Conservation (phyloP, 768 basidiomycete genomes). For the Nidularia sp. region DNA sequence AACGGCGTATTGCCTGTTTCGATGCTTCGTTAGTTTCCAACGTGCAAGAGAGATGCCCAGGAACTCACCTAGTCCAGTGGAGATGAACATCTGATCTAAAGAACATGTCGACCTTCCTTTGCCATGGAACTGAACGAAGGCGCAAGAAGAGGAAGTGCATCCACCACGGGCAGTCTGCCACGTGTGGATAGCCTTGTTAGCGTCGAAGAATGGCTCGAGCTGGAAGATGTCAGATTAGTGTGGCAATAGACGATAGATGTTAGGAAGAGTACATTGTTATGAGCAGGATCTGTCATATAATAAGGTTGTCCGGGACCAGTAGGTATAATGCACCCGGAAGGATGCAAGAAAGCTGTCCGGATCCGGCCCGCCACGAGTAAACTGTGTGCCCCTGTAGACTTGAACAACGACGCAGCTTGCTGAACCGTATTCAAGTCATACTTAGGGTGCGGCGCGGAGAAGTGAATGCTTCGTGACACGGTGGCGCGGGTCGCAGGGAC, state of each 20-base stretch:
- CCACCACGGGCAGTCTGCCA: slow-evolving; percentile 36
- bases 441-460: slow-evolving; percentile 42
- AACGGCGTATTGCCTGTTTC: slow-evolving; percentile 11
- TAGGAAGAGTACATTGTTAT: slow-evolving; percentile 30
- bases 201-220: slow-evolving; percentile 42
- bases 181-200: slow-evolving; percentile 26
- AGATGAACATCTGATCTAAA: slow-evolving; percentile 37
- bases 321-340: slow-evolving; percentile 26
- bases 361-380: slow-evolving; percentile 37
- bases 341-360: slow-evolving; percentile 24
- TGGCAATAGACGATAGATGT: no score
- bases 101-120: slow-evolving; percentile 34
- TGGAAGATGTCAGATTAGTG: slow-evolving; percentile 8
- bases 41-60: neutral
- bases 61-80: slow-evolving; percentile 37
- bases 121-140: slow-evolving; percentile 45
- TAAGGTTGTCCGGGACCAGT: slow-evolving; percentile 17
- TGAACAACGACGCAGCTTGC: slow-evolving; percentile 38
- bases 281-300: slow-evolving; percentile 43
- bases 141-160: slow-evolving; percentile 33
- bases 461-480: slow-evolving; percentile 26
- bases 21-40: neutral
- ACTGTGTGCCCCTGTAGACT: slow-evolving; percentile 31
- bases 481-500: slow-evolving; percentile 20
- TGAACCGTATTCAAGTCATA: slow-evolving; percentile 32